Percentiles rank a stretch among this genome's conserved stretches.
These are phyloP conservation scores for Populus tomentosa DNA, from an alignment of 441 rosid genomes.

Conservation along the genomic window DNA sequence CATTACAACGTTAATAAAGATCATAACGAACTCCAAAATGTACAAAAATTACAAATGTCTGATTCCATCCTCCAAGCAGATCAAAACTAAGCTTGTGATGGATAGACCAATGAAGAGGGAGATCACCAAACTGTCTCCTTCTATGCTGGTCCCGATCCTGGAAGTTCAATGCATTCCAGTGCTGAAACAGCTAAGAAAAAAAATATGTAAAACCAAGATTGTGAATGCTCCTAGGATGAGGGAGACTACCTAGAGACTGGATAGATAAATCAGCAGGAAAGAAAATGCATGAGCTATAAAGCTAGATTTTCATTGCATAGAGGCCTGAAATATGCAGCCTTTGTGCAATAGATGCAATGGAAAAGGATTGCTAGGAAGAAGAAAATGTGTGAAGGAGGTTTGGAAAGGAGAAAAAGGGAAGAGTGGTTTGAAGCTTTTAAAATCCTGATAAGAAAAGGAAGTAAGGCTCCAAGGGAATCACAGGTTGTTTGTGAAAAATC, in stretches of 20 bases:
- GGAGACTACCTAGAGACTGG: neutral
- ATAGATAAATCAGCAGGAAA: slow-evolving; percentile 1
- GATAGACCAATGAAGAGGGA: slow-evolving; percentile 36
- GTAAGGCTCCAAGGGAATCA: slow-evolving; percentile 6
- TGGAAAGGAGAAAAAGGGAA: neutral
- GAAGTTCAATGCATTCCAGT: slow-evolving; percentile 4
- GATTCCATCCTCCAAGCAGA: slow-evolving; percentile 34
- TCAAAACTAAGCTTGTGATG: slow-evolving; percentile 38
- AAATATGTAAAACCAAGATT: neutral
- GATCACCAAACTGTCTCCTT: slow-evolving; percentile 75
- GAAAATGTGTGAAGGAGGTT: neutral
- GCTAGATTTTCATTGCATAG: slow-evolving; percentile 6
- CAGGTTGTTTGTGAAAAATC: slow-evolving; percentile 37
- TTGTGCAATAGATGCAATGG: slow-evolving; percentile 8
- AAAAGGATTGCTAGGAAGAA: neutral
- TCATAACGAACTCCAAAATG: slow-evolving; percentile 15
- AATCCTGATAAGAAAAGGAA: neutral
- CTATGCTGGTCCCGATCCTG: slow-evolving; percentile 24
- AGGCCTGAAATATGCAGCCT: slow-evolving; percentile 58
- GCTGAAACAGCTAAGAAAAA: slow-evolving; percentile 14
- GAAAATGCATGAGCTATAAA: slow-evolving; percentile 17
- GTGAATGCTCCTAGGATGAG: neutral
- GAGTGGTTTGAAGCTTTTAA: neutral
- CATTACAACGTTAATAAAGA: slow-evolving; percentile 9
- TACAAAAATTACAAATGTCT: slow-evolving; percentile 22